Percentiles rank a stretch among this genome's conserved stretches.
Evolutionary conservation across 495 filamentous ascomycete genomes (phyloP).

Genomic region (Friedmanniomyces endolithicus): DNA sequence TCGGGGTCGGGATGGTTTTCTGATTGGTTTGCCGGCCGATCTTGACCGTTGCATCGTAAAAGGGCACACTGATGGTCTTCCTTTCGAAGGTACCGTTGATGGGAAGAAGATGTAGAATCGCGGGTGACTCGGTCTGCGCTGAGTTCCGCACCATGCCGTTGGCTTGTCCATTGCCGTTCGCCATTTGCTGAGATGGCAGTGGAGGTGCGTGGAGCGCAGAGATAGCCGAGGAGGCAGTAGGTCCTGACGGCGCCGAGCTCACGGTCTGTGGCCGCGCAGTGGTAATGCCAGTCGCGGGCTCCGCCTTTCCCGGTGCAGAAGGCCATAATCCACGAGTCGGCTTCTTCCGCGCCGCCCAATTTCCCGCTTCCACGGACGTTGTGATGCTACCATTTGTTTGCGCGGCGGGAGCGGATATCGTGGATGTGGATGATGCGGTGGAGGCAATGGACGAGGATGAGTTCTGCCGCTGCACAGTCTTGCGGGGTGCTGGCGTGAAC

Average conservation of each 20-base stretch:
- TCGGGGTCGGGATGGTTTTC: slow-evolving; percentile 77
- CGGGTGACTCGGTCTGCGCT: slow-evolving; percentile 47
- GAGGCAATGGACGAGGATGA: slow-evolving; percentile 63
- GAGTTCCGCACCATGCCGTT: slow-evolving; percentile 52
- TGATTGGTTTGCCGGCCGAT: slow-evolving; percentile 96
- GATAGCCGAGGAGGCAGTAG: slow-evolving; percentile 54
- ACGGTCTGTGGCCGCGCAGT: slow-evolving; percentile 50
- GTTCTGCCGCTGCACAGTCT: slow-evolving; percentile 70
- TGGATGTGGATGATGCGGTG: slow-evolving; percentile 27
- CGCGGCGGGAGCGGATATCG: slow-evolving; percentile 33
- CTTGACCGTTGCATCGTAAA: slow-evolving; percentile 71
- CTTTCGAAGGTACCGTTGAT: slow-evolving; percentile 92
- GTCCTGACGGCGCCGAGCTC: slow-evolving; percentile 50
- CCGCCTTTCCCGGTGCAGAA: slow-evolving; percentile 54
- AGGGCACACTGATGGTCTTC: slow-evolving; percentile 88
- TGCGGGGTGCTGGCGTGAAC: slow-evolving; percentile 59
- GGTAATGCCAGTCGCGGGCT: slow-evolving; percentile 51
- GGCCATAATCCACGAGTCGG: slow-evolving; percentile 57
- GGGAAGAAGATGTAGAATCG: slow-evolving; percentile 68
- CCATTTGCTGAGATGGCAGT: slow-evolving; percentile 58
- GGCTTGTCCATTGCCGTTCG: slow-evolving; percentile 43
- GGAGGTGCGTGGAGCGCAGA: slow-evolving; percentile 67
- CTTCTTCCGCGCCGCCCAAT: slow-evolving; percentile 52
- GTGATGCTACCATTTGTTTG: slow-evolving; percentile 34
- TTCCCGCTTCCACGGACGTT: slow-evolving; percentile 32